Evolutionary conservation across 2,329 filamentous ascomycete species (phyloP).

Genomic region (Dactylellina leptospora): DNA sequence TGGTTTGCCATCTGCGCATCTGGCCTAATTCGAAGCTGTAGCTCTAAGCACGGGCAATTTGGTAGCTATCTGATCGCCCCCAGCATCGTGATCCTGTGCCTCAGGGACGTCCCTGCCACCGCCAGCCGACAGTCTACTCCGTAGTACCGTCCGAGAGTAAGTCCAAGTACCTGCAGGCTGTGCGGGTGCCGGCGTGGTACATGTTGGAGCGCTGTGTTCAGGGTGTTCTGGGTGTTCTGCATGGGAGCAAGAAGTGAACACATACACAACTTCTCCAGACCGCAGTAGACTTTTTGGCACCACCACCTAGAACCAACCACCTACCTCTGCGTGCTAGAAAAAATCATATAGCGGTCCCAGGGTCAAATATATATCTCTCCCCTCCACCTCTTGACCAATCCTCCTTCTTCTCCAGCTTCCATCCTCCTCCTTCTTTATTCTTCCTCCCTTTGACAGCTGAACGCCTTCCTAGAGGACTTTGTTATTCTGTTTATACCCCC

Average conservation of each 20-base stretch:
- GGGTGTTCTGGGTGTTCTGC: slow-evolving; percentile 18
- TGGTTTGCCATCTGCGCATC: slow-evolving; percentile 30
- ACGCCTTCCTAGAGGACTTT: slow-evolving; percentile 2
- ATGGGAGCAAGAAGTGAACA: slow-evolving; percentile 40
- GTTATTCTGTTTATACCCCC: slow-evolving; percentile 6
- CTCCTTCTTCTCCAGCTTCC: slow-evolving; percentile 26
- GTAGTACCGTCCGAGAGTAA: too few species aligned
- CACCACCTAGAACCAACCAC: too few species aligned
- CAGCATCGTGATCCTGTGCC: too few species aligned
- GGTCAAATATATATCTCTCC: slow-evolving; percentile 12
- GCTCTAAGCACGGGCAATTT: slow-evolving; percentile 22
- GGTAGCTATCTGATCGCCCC: slow-evolving; percentile 4
- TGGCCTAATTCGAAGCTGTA: slow-evolving; percentile 9
- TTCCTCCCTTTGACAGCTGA: slow-evolving; percentile 30
- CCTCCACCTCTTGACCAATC: slow-evolving; percentile 29
- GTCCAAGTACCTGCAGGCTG: slow-evolving; percentile 35
- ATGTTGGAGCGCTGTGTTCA: neutral
- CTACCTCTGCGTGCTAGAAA: neutral
- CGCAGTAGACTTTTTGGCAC: too few species aligned
- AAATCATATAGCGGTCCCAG: neutral
- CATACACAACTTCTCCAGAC: slow-evolving; percentile 49
- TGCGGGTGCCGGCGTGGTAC: slow-evolving; percentile 31
- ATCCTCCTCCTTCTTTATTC: slow-evolving; percentile 14
- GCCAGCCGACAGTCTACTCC: too few species aligned
- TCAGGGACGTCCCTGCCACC: too few species aligned